These are phyloP conservation scores for Cryptococcus sp. DNA, from an alignment of 1,284 basidiomycete genomes.

Conservation along the genomic window DNA sequence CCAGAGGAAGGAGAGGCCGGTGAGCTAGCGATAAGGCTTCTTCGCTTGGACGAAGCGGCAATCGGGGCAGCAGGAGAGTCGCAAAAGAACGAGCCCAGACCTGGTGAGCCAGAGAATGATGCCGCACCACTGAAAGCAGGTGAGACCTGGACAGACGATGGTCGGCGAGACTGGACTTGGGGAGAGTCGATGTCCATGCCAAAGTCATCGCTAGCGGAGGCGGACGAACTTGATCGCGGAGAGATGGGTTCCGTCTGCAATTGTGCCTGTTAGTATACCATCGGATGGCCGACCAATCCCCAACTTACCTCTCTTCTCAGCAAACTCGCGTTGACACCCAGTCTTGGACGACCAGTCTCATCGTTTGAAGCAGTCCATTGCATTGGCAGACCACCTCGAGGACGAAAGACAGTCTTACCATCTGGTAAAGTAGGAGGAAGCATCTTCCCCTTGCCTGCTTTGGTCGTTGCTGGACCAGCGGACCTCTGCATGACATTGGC, in stretches of 20 bases:
- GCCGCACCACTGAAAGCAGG: slow-evolving; percentile 24
- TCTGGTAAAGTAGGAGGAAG: slow-evolving; percentile 42
- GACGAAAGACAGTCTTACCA: slow-evolving; percentile 12
- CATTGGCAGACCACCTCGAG: slow-evolving; percentile 35
- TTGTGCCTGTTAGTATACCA: too few species aligned
- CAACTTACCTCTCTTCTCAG: slow-evolving; percentile 38
- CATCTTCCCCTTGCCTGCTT: slow-evolving; percentile 39
- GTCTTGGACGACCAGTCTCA: slow-evolving; percentile 30
- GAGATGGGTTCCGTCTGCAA: slow-evolving; percentile 30
- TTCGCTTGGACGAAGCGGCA: slow-evolving; percentile 34
- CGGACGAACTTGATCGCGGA: slow-evolving; percentile 11
- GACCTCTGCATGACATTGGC: slow-evolving; percentile 25
- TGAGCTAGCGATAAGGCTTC: slow-evolving; percentile 38
- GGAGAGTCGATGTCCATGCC: slow-evolving; percentile 51
- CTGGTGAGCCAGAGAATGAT: slow-evolving; percentile 39
- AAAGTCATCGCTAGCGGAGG: slow-evolving; percentile 15
- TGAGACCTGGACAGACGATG: slow-evolving; percentile 22
- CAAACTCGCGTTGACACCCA: slow-evolving; percentile 31
- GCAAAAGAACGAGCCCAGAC: slow-evolving; percentile 50
- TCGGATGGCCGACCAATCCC: too few species aligned
- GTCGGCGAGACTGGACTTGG: slow-evolving; percentile 15
- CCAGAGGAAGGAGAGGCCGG: slow-evolving; percentile 46
- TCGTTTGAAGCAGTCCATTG: slow-evolving; percentile 45
- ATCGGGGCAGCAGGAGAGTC: slow-evolving; percentile 41
- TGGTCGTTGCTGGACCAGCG: slow-evolving; percentile 15